phyloP scores from a whole-genome alignment of 306 rosid genomes.

The Casuarina glauca region DNA sequence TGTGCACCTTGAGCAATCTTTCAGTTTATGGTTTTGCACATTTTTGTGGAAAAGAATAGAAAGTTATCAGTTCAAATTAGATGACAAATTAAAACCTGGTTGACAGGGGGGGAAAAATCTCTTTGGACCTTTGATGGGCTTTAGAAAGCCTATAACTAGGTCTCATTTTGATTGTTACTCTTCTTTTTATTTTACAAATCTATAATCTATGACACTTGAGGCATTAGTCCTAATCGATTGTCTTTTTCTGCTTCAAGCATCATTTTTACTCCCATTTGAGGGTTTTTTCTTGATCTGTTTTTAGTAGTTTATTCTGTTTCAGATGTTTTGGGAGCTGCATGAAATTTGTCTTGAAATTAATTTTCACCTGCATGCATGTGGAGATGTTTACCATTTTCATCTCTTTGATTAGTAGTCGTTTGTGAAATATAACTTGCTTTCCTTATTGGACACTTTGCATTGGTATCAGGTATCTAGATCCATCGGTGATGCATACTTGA shows the following conservation, averaged over 20 bases:
- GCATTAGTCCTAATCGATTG: not conserved
- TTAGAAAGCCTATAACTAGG: not conserved
- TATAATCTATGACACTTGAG: not conserved
- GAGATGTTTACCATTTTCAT: not conserved
- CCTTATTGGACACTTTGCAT: not conserved
- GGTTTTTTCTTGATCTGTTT: not conserved
- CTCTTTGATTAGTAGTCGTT: not conserved
- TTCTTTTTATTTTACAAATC: not conserved
- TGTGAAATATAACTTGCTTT: slow-evolving; percentile 13
- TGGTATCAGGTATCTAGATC: slow-evolving; percentile 80
- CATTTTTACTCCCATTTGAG: not conserved
- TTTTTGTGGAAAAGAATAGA: not conserved
- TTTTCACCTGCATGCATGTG: not conserved
- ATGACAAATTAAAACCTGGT: not conserved
- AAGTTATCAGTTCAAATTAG: not conserved
- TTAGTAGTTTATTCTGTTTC: not conserved
- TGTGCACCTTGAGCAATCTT: not conserved
- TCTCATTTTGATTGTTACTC: not conserved
- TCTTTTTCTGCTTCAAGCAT: not conserved
- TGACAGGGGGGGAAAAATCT: not conserved
- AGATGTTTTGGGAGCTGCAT: slow-evolving; percentile 2
- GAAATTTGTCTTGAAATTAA: not conserved
- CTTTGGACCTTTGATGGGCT: not conserved
- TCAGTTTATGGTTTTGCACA: not conserved
- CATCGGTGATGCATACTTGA: slow-evolving; percentile 90